Base-by-base conservation (phyloP, 192 early-diverging fungal genomes). In the Coemansia sp. region DNA sequence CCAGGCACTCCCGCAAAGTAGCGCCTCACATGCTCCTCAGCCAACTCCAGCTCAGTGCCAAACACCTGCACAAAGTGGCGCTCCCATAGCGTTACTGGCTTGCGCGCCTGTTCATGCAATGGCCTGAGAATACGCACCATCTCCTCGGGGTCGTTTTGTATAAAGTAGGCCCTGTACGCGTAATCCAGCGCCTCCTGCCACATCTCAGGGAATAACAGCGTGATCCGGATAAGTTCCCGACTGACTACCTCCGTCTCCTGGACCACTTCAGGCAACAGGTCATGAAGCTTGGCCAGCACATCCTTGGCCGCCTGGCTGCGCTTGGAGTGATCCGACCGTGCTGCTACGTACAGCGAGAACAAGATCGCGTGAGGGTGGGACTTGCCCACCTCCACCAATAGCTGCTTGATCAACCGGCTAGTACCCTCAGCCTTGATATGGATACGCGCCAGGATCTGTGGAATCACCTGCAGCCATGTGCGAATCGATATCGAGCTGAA, bases 391-490 rank as follows among this genome's bases (percentile, higher is more conserved):
- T 96, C 95, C 1, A 89, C 87, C 65, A 99, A 77, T 22, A 99
- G 69, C 65, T 95, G 93, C 73, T 96, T 93, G 47, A 99, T 92
- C 38, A 99, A 80, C 27, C 87, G 77, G 38, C 95, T 91, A 0
- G 96, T 92, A 36, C 92, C 88, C 15, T 88, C 84, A 67, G 85
- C 88, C 12, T 90, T 88, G 3, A 93, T 89, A 63, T 98, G 94
- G 64, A 97, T 96, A 29, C 96, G 86, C 0, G 96, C 97, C 86
- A 99, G 95, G 27, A 99, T 80, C 84, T 98, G 96, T 18, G 97
- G 97, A 74, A 99, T 98, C 33, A 99, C 97, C 77, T 99, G 95
- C 57, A 99, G 80, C 97, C 96, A 99, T 0, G 93, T 95, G 46
- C 95, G 93, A 63, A 97, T 93, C 59, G 88, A 93, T 24, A 99